Evolutionary conservation across 2,329 filamentous ascomycete genomes (phyloP), one percentile per base, ranked within the genome.

Genomic region (Fusarium sp.): DNA sequence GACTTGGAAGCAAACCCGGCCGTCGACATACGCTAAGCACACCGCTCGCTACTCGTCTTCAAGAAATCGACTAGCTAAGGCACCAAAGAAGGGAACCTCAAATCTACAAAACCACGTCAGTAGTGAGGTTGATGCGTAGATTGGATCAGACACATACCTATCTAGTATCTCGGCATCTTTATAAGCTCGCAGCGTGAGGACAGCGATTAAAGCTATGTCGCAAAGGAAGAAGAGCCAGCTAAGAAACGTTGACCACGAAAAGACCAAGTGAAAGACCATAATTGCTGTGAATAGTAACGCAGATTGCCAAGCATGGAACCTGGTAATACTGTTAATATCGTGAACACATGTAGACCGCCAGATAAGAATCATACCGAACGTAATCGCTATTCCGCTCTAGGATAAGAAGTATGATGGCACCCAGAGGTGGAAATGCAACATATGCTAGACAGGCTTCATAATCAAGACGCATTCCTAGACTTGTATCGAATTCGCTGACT

Each of bases 231-330:
- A 79, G 19, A 94, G 74, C 91, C 92, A 97, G 61, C 90, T 93
- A 2, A 98, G 80, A 52, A 96, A 88, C 2, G 81, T 83, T 24
- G 91, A 94, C 91, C 92, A 97, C 11, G 88, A 89, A 76, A 98
- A 89, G 38, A 98, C 79, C 34, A 98, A 83, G 74, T 98, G 94
- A 24, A 97, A 68, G 47, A 96, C 77, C 76, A 93, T 86, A 55
- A 87, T 72, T 44, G 85, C 85, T 1, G 91, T 90, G 75, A 97
- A 97, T 4, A 96, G 77, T 71, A 97, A 81, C 64, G 90, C 89
- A 7, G 91, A 91, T 78, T 99, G 95, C 94, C 95, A 99, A 7
- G 95, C 95, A 76, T 99, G 95, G 70, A 98, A 98, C 64, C 91
- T 94, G 67, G n/a, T 15, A 12, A 15, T 35, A 26, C 10, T 12